Evolutionary conservation across 1,284 basidiomycete genomes (phyloP).

Genomic region (Trichosporon sp.): DNA sequence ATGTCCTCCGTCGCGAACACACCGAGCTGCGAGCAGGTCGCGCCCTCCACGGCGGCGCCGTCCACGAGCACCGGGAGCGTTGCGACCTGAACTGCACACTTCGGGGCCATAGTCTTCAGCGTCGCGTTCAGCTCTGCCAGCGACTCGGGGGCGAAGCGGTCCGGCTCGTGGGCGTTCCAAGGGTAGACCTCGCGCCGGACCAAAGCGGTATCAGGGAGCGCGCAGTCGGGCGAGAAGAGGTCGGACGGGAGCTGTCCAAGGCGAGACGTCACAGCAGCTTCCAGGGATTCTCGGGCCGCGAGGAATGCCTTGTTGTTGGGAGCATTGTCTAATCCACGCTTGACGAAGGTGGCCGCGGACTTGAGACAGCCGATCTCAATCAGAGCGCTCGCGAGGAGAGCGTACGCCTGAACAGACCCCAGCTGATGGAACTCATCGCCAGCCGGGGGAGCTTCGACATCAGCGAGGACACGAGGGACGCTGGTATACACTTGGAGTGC

Average conservation of each 20-base stretch:
- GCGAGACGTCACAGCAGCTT: constrained; percentile 3
- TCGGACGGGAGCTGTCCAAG: neutral
- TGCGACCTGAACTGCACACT: constrained; percentile 14
- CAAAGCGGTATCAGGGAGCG: constrained; percentile 6
- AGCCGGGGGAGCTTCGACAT: neutral
- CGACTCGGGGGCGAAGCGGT: constrained; percentile 11
- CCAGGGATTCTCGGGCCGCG: neutral
- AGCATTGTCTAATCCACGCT: constrained; percentile 9
- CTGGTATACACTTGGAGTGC: constrained; percentile 5
- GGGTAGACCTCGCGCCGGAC: constrained; percentile 18
- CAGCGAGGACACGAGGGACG: neutral
- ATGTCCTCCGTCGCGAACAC: constrained; percentile 20
- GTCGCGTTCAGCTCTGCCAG: constrained; percentile 13
- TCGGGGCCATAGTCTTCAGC: constrained; percentile 9
- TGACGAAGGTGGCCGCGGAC: constrained; percentile 10
- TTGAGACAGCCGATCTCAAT: constrained; percentile 12
- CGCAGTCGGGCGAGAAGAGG: neutral
- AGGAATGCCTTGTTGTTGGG: constrained; percentile 1
- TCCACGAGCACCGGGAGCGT: constrained; percentile 12
- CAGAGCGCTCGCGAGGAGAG: constrained; percentile 9
- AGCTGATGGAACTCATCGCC: neutral
- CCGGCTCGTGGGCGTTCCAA: constrained; percentile 19
- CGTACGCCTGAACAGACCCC: constrained; percentile 9
- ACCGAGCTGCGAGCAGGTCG: constrained; percentile 16
- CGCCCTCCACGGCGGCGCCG: neutral